Evolutionary conservation across 2,329 filamentous ascomycete genomes (phyloP).

Genomic region (Monosporascus sp.): DNA sequence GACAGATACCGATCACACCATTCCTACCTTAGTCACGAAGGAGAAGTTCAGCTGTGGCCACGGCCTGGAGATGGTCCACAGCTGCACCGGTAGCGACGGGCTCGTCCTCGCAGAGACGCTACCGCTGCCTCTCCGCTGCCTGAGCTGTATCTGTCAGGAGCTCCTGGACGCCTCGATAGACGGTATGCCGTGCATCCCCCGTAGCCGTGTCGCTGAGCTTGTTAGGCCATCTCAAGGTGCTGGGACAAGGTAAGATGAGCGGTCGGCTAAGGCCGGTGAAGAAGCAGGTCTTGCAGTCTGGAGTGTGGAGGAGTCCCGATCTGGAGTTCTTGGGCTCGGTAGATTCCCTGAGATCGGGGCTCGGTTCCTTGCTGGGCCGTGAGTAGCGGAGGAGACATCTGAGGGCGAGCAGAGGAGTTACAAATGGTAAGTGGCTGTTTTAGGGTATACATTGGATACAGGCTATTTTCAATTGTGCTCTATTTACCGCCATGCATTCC

Average conservation of each 20-base stretch:
- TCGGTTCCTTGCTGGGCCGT: neutral
- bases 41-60: conserved; percentile 13
- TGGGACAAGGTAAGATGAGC: neutral
- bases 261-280: neutral
- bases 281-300: neutral
- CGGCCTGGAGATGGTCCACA: neutral
- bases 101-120: conserved; percentile 3
- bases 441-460: neutral
- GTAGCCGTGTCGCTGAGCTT: neutral
- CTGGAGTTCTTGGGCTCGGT: neutral
- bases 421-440: neutral
- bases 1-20: neutral
- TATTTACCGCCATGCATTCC: neutral
- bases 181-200: neutral
- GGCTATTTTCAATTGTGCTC: neutral
- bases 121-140: conserved; percentile 6
- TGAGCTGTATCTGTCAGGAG: conserved; percentile 6
- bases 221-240: neutral
- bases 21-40: conserved; percentile 11
- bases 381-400: neutral
- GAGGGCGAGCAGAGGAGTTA: neutral
- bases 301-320: neutral
- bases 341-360: neutral
- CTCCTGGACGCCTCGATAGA: neutral
- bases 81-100: conserved; percentile 2